phyloP scores from a whole-genome alignment of 2,329 filamentous ascomycete species.

The Helicocarpus griseus region DNA sequence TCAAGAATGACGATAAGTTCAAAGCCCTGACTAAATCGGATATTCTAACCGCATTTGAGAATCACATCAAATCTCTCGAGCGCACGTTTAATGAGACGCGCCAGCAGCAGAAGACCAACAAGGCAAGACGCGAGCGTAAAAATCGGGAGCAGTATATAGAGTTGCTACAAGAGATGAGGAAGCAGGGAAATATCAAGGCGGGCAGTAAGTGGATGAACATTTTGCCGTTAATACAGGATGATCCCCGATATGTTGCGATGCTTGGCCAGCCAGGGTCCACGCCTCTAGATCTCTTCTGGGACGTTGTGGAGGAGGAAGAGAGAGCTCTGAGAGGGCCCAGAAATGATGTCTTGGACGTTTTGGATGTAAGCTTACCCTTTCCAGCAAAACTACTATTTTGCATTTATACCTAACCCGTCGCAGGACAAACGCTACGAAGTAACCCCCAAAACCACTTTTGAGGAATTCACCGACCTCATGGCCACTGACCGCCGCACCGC shows the following conservation, averaged over 20 bases:
- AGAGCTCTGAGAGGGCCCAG: constrained; percentile 68
- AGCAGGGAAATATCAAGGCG: constrained; percentile 73
- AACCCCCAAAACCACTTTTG: constrained; percentile 72
- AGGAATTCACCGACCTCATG: constrained; percentile 77
- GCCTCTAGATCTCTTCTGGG: constrained; percentile 91
- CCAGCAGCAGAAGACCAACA: constrained; percentile 76
- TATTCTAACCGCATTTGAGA: constrained; percentile 85
- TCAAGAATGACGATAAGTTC: constrained; percentile 77
- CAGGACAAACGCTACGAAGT: constrained; percentile 90
- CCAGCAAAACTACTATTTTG: constrained; percentile 2
- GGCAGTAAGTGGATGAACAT: constrained; percentile 85
- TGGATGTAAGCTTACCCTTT: constrained; percentile 58
- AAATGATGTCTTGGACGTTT: constrained; percentile 76
- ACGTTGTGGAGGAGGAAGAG: constrained; percentile 88
- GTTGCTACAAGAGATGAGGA: constrained; percentile 64
- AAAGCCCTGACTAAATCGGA: constrained; percentile 78
- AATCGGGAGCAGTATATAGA: constrained; percentile 71
- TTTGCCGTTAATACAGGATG: constrained; percentile 62
- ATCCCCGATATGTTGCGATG: constrained; percentile 74
- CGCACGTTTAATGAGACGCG: constrained; percentile 82
- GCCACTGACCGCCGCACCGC: constrained; percentile 79
- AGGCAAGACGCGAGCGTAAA: constrained; percentile 72
- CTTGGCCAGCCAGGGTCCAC: constrained; percentile 75
- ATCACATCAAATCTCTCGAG: constrained; percentile 87
- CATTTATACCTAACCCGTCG: constrained; percentile 27